Percentiles rank a stretch among this genome's conserved stretches.
Evolutionary conservation across 192 early-diverging fungal species (phyloP).

Genomic region (Podila minutissima): DNA sequence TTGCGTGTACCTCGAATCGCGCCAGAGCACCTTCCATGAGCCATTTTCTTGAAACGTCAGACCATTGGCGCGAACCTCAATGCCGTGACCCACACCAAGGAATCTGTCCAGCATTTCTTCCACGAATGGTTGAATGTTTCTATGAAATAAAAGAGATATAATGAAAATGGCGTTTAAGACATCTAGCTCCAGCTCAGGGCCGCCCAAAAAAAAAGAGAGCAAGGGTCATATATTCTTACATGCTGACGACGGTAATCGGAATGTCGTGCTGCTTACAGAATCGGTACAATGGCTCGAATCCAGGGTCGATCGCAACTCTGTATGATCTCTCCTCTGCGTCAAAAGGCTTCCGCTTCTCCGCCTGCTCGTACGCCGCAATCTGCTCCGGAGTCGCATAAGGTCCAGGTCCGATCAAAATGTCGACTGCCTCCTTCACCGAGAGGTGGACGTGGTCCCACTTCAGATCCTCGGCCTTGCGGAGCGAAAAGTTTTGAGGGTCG

Average conservation of each 20-base stretch:
- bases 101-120: slow-evolving; percentile 27
- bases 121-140: slow-evolving; percentile 44
- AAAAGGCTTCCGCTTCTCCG: slow-evolving; percentile 6
- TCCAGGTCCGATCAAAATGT: slow-evolving; percentile 23
- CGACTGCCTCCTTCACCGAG: slow-evolving; percentile 23
- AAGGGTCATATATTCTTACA: slow-evolving; percentile 20
- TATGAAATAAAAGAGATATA: not conserved
- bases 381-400: not conserved
- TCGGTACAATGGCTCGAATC: slow-evolving; percentile 16
- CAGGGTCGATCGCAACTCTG: slow-evolving; percentile 27
- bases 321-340: slow-evolving; percentile 13
- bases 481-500: not conserved
- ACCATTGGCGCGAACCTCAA: slow-evolving; percentile 28
- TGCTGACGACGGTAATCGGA: slow-evolving; percentile 26
- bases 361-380: not conserved
- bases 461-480: slow-evolving; percentile 46
- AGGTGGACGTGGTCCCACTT: slow-evolving; percentile 26
- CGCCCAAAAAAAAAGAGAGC: not conserved
- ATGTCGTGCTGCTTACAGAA: slow-evolving; percentile 23
- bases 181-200: not conserved
- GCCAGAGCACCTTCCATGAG: slow-evolving; percentile 37
- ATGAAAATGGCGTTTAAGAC: not conserved
- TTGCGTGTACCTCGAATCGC: slow-evolving; percentile 14
- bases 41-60: slow-evolving; percentile 12
- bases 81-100: slow-evolving; percentile 23